phyloP scores from a whole-genome alignment of 129 eudicot species.

The carrot (Daucus carota) region DH1_v3.0 NC_030386.2:6347501-6348000 shows the following conservation, averaged over 20 bases:
- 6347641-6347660: conserved; percentile 93
- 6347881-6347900: not conserved
- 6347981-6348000: conserved; percentile 1
- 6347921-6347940: not conserved
- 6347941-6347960: conserved; percentile 3
- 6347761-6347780: conserved; percentile 63
- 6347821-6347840: conserved; percentile 66
- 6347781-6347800: conserved; percentile 82
- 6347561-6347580: conserved; percentile 93
- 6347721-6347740: conserved; percentile 73
- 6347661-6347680: conserved; percentile 37
- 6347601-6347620: conserved; percentile 94
- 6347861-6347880: not conserved
- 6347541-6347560: conserved; percentile 74
- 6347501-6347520: conserved; percentile 21
- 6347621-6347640: conserved; percentile 70
- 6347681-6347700: conserved; percentile 48
- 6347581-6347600: conserved; percentile 84
- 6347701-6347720: conserved; percentile 72
- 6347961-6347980: conserved; percentile 5
- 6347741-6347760: conserved; percentile 45
- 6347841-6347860: conserved; percentile 7
- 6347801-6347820: conserved; percentile 79
- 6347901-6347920: not conserved
- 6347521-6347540: conserved; percentile 67